Evolutionary conservation across 192 early-diverging fungal species (phyloP), one percentile per base, ranked within the genome.

Genomic region (Backusella liffmaniae): DNA sequence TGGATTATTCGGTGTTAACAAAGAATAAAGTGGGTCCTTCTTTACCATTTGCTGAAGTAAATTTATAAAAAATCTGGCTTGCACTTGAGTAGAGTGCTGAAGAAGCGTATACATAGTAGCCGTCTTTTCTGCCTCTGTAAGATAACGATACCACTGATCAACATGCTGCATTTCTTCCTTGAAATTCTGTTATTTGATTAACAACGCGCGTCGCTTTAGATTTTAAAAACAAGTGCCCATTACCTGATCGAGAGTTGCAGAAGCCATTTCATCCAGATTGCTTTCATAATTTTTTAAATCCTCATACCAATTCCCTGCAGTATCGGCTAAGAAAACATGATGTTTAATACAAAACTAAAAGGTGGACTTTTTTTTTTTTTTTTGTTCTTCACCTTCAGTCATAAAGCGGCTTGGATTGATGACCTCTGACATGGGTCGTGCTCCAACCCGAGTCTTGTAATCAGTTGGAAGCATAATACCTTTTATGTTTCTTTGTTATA

Each of bases 91-190:
- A 29, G 93, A 91, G 82, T 95, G 91, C 83, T 97, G 95, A 70
- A 99, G 85, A 44, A 99, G 88, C 49, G 92, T 91, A 86, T 97
- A 98, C 68, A 99, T 88, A 26, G 95, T 91, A 23, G 95, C 91
- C 4, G 96, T 98, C 26, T 95, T 86, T 84, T 99, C 97, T 35
- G 94, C 90, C 77, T 98, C 96, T 5, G 91, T 89, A 69, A 98
- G 86, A 18, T 96, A 94, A 2, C 89, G 86, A 85, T 98, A 98
- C 97, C 97, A 99, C 76, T 98, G 92, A 80, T 99, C 96, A 46
- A 99, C 95, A 66, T 95, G 94, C 66, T 90, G 88, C 42, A 98
- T 89, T 80, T 97, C 97, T 67, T 97, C 96, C 69, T 94, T 91
- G 79, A 95, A 97, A 76, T 90, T 90, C 67, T 69, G 41, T 5